phyloP scores from a whole-genome alignment of 2,329 filamentous ascomycete genomes.

The Pseudopyricularia javanii region DNA sequence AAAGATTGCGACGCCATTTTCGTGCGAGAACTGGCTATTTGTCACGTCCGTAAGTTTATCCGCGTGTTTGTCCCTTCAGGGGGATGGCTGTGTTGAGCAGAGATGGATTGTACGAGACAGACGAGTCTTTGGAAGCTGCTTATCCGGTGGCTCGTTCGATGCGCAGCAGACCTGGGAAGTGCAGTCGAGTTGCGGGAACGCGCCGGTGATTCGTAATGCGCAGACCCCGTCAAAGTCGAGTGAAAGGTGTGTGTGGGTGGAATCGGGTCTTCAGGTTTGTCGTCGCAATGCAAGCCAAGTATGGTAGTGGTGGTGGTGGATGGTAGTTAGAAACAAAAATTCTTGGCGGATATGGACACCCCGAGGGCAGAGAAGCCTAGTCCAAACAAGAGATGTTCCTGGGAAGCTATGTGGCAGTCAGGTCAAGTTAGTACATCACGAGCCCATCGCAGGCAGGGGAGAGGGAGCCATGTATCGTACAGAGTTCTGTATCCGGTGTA shows the following conservation, averaged over 20 bases:
- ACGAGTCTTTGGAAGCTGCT: slow-evolving; percentile 1
- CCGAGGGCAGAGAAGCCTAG: not conserved
- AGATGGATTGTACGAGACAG: not conserved
- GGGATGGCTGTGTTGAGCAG: not conserved
- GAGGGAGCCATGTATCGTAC: no score
- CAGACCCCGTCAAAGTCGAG: not conserved
- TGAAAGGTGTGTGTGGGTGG: slow-evolving; percentile 1
- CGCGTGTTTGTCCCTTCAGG: not conserved
- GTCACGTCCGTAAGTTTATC: not conserved
- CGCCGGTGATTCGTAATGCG: not conserved
- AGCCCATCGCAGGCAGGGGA: no score
- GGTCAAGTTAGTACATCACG: not conserved
- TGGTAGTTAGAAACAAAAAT: not conserved
- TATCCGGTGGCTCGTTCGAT: not conserved
- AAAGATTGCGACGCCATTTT: slow-evolving; percentile 80
- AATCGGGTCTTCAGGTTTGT: not conserved
- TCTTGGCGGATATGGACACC: not conserved
- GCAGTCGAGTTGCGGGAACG: not conserved
- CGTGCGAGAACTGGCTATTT: not conserved
- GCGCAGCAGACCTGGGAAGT: not conserved
- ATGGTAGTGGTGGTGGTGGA: not conserved
- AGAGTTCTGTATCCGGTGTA: no score
- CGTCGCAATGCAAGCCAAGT: not conserved
- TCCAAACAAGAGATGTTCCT: not conserved
- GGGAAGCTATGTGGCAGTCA: not conserved